These are phyloP conservation scores for Fusarium neocosmosporiellum DNA, from an alignment of 2,329 filamentous ascomycete species.

Conservation along the genomic window DNA sequence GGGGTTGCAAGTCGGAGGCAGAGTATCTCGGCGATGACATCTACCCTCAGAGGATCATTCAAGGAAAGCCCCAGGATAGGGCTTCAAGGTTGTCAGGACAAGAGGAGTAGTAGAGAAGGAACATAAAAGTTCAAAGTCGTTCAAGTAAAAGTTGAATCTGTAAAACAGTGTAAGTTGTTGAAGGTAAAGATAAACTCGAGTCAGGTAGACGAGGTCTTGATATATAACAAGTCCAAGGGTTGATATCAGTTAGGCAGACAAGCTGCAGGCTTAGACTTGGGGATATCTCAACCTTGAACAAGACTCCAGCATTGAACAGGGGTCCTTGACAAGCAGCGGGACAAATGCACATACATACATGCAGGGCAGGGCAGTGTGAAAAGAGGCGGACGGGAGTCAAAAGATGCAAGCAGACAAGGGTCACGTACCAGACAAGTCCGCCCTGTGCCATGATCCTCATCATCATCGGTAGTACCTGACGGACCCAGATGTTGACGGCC, in stretches of 20 bases:
- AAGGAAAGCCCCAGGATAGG: conserved; percentile 9
- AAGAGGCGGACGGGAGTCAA: neutral
- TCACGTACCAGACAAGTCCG: conserved; percentile 19
- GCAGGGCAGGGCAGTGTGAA: conserved; percentile 6
- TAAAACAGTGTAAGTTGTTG: neutral
- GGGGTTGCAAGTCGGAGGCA: conserved; percentile 28
- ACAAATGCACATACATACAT: conserved; percentile 21
- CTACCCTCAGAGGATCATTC: conserved; percentile 34
- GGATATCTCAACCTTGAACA: conserved; percentile 19
- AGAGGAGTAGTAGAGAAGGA: neutral
- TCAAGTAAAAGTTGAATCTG: neutral
- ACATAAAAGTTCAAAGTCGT: conserved; percentile 7
- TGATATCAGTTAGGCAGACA: conserved; percentile 12
- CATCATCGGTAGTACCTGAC: conserved; percentile 31
- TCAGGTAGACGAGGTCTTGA: conserved; percentile 1
- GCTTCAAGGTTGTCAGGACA: neutral
- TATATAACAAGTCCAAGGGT: neutral
- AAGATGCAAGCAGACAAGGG: neutral
- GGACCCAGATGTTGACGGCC: conserved; percentile 28
- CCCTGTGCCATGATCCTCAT: conserved; percentile 23
- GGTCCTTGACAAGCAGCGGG: conserved; percentile 19
- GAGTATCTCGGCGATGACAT: conserved; percentile 41
- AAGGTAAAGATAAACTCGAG: neutral
- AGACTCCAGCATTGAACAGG: neutral
- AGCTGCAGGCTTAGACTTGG: conserved; percentile 12